Evolutionary conservation across 1,284 basidiomycete species (phyloP).

Genomic region (Boletus hoseneyae): DNA sequence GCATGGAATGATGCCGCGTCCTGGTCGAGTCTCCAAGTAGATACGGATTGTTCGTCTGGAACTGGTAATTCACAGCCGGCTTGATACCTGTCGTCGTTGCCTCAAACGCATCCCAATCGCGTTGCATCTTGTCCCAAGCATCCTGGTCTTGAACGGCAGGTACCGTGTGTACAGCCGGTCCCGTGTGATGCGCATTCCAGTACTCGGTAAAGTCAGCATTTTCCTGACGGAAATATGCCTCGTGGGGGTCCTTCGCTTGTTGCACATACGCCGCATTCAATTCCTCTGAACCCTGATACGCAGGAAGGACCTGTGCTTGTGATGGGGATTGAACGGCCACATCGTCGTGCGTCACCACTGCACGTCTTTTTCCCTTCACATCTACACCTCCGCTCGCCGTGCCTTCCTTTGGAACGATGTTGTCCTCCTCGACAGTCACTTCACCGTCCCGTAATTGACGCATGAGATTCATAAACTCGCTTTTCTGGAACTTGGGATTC

Average conservation of each 20-base stretch:
- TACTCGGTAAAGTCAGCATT: conserved; percentile 64
- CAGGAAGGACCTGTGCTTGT: conserved; percentile 9
- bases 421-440: conserved; percentile 80
- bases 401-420: conserved; percentile 61
- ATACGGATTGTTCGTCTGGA: conserved; percentile 84
- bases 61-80: conserved; percentile 63
- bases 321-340: conserved; percentile 4
- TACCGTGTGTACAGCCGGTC: conserved; percentile 10
- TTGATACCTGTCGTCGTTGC: conserved; percentile 63
- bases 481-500: conserved; percentile 87
- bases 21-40: conserved; percentile 52
- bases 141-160: conserved; percentile 5
- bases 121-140: conserved; percentile 65
- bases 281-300: conserved; percentile 21
- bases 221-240: conserved; percentile 69
- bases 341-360: conserved; percentile 15
- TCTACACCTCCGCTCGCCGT: conserved; percentile 32
- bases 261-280: conserved; percentile 19
- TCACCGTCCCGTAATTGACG: conserved; percentile 79
- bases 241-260: conserved; percentile 50
- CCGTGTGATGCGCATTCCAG: conserved; percentile 42
- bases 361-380: conserved; percentile 67
- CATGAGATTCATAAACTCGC: conserved; percentile 87
- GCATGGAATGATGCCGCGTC: conserved; percentile 55
- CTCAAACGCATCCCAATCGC: conserved; percentile 83